These are phyloP conservation scores for Astrothelium macrocarpum DNA, from an alignment of 495 filamentous ascomycete species.

Conservation along the genomic window DNA sequence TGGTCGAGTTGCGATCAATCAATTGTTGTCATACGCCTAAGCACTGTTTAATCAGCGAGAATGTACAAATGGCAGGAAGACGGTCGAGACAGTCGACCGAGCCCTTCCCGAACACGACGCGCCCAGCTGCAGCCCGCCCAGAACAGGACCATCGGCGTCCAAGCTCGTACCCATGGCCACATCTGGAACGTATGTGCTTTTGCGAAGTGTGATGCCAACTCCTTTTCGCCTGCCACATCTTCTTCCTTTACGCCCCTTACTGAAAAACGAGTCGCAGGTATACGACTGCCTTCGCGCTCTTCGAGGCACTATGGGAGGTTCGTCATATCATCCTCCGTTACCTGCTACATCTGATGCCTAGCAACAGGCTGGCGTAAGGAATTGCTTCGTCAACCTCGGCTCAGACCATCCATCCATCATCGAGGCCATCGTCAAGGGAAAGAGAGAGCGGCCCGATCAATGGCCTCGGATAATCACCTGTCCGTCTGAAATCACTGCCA, in stretches of 20 bases:
- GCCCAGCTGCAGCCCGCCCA: too few relatives aligned
- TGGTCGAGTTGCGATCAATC: too few relatives aligned
- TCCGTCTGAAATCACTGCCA: constrained; percentile 17
- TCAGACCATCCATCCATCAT: constrained; percentile 21
- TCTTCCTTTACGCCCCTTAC: background rate
- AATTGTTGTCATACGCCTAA: too few relatives aligned
- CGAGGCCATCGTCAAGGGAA: constrained; percentile 18
- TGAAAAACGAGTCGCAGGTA: constrained; percentile 6
- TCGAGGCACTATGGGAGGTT: constrained; percentile 20
- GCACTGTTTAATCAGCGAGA: too few relatives aligned
- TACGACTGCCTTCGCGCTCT: constrained; percentile 15
- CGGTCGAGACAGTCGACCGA: too few relatives aligned
- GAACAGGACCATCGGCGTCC: background rate
- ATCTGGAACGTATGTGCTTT: background rate
- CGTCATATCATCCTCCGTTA: background rate
- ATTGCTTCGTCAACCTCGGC: constrained; percentile 20
- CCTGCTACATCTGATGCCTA: background rate
- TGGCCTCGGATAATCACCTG: constrained; percentile 17
- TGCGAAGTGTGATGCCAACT: background rate
- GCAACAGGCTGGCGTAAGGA: constrained; percentile 11
- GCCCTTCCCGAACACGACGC: too few relatives aligned
- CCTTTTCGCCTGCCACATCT: background rate
- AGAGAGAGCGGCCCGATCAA: constrained; percentile 10
- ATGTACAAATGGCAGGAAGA: too few relatives aligned
- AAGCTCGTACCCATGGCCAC: background rate